Conservation (phyloP, 345 rosid species). For the Luvunga scandens region DNA sequence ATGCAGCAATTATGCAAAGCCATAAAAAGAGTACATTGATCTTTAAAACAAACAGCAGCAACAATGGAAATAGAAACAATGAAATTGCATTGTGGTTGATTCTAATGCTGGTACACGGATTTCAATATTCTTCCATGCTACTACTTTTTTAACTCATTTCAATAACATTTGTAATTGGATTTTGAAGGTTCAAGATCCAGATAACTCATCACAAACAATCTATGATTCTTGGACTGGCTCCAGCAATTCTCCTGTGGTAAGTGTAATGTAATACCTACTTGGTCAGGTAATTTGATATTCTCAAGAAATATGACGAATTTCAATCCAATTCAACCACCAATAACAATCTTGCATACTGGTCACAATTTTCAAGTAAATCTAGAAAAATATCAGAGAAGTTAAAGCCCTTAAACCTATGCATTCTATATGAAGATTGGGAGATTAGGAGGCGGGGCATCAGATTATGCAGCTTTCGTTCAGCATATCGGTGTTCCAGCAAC, state of each 20-base stretch:
- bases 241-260: constrained; percentile 44
- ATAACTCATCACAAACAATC: constrained; percentile 62
- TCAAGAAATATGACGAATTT: background rate
- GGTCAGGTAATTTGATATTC: background rate
- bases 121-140: background rate
- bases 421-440: constrained; percentile 49
- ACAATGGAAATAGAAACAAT: background rate
- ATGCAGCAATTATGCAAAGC: background rate
- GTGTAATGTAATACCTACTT: constrained; percentile 14
- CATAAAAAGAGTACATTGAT: background rate
- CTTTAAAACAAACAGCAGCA: background rate
- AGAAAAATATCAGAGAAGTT: background rate
- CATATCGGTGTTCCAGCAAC: constrained; percentile 69
- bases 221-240: constrained; percentile 63
- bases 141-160: constrained; percentile 17
- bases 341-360: background rate
- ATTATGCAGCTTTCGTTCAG: constrained; percentile 76
- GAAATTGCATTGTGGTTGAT: background rate
- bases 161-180: background rate
- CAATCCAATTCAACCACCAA: background rate
- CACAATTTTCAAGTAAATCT: background rate
- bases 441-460: constrained; percentile 70
- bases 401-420: background rate
- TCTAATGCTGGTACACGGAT: background rate
- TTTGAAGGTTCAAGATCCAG: constrained; percentile 73